Evolutionary conservation across 805 yeast species (phyloP).

Genomic region (Zygotorulaspora sp.): DNA sequence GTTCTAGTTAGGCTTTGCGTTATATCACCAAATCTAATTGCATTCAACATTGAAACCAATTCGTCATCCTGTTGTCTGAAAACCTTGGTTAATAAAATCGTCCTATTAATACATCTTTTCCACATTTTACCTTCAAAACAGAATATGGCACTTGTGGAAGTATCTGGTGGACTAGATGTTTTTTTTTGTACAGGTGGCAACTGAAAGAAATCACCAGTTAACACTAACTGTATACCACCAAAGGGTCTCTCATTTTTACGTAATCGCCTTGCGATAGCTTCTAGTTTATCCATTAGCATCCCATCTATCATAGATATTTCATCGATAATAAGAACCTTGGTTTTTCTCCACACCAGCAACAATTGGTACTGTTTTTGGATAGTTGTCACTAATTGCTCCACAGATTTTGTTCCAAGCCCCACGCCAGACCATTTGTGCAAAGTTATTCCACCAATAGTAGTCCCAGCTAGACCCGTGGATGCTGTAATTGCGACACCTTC

Average conservation of each 20-base stretch:
- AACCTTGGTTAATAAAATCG: conserved; percentile 69
- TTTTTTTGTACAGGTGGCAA: conserved; percentile 77
- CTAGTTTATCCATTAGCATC: conserved; percentile 65
- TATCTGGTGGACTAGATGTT: conserved; percentile 30
- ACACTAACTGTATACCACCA: conserved; percentile 87
- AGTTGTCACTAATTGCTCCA: conserved; percentile 36
- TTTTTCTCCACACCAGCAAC: conserved; percentile 49
- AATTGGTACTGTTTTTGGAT: conserved; percentile 20
- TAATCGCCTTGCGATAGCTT: conserved; percentile 57
- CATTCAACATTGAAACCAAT: conserved; percentile 74
- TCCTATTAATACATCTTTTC: conserved; percentile 57
- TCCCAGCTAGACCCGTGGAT: conserved; percentile 94
- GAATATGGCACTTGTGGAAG: conserved; percentile 39
- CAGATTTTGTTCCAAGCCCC: conserved; percentile 65
- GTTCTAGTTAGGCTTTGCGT: conserved; percentile 43
- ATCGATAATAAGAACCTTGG: conserved; percentile 76
- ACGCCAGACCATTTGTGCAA: conserved; percentile 81
- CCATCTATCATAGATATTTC: conserved; percentile 95
- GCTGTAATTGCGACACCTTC: conserved; percentile 81
- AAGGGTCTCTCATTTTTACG: conserved; percentile 57
- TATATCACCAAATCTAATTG: conserved; percentile 69
- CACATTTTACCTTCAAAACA: conserved; percentile 76
- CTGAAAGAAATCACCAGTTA: conserved; percentile 96
- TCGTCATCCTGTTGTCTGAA: conserved; percentile 79
- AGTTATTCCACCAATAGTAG: conserved; percentile 87